Evolutionary conservation across 2,329 filamentous ascomycete genomes (phyloP).

Genomic region (Ceratocystis cubensis): DNA sequence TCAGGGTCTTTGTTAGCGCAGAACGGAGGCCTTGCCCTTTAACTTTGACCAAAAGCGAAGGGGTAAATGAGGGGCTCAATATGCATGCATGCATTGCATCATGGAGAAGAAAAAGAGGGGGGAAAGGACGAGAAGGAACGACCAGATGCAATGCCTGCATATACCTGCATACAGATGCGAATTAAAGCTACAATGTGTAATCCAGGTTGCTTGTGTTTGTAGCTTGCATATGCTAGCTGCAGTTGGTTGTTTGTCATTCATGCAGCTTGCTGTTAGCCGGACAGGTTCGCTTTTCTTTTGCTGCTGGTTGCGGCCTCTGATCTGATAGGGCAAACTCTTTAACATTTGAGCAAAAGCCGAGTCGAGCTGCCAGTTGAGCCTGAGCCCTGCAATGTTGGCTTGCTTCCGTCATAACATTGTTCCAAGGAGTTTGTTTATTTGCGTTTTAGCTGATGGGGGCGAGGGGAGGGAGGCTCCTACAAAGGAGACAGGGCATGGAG

Average conservation of each 20-base stretch:
- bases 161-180: not conserved
- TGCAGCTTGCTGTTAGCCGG: not conserved
- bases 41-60: not conserved
- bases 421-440: not conserved
- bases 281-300: not conserved
- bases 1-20: not conserved
- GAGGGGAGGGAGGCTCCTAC: not conserved
- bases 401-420: not conserved
- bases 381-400: not conserved
- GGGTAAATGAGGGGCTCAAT: slow-evolving; percentile 4
- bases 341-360: not conserved
- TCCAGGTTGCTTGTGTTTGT: not conserved
- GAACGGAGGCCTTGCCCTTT: not conserved
- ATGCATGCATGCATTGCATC: not conserved
- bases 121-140: not conserved
- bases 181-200: slow-evolving; percentile 7
- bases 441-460: not conserved
- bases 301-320: not conserved
- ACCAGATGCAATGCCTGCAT: too few species aligned
- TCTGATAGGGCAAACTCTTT: not conserved
- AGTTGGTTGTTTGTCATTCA: not conserved
- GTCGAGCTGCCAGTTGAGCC: not conserved
- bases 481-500: not conserved
- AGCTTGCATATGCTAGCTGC: not conserved
- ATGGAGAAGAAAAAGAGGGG: not conserved